These are phyloP conservation scores for Achaetomium macrosporum DNA, from an alignment of 2,329 filamentous ascomycete genomes.

Conservation along the genomic window DNA sequence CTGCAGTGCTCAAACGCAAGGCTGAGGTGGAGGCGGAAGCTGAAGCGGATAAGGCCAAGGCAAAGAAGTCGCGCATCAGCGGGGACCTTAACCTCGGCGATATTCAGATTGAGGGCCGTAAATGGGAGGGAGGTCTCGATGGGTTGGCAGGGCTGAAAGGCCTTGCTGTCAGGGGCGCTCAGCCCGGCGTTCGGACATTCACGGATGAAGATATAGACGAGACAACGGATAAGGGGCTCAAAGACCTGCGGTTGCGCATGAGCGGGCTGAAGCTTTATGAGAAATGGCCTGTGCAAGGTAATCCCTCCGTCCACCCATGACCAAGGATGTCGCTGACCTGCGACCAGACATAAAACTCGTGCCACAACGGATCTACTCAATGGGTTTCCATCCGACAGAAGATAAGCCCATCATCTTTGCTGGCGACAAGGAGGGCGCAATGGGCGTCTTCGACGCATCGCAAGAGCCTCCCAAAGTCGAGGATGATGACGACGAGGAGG, in stretches of 20 bases:
- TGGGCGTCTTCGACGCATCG: constrained; percentile 86
- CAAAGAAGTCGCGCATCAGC: constrained; percentile 52
- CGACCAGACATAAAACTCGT: constrained; percentile 77
- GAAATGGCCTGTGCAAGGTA: constrained; percentile 73
- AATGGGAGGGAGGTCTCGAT: constrained; percentile 62
- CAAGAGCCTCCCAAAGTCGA: constrained; percentile 53
- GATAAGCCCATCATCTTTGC: constrained; percentile 88
- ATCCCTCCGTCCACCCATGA: constrained; percentile 19
- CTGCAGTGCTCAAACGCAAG: constrained; percentile 44
- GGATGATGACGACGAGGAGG: constrained; percentile 62
- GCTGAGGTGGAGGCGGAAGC: constrained; percentile 44
- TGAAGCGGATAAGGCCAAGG: constrained; percentile 37
- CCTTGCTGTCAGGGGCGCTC: constrained; percentile 56
- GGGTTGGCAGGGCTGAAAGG: constrained; percentile 57
- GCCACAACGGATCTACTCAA: constrained; percentile 77
- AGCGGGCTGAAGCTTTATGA: constrained; percentile 73
- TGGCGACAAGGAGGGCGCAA: constrained; percentile 85
- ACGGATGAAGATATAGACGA: constrained; percentile 75
- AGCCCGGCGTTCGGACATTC: constrained; percentile 80
- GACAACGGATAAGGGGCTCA: constrained; percentile 70
- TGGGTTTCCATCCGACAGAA: constrained; percentile 80
- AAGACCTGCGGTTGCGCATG: constrained; percentile 70
- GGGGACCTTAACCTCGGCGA: constrained; percentile 66
- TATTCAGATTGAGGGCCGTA: constrained; percentile 73
- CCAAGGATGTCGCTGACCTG: not conserved